Percentiles rank a stretch among this genome's conserved stretches.
These are phyloP conservation scores for Xylariaceae sp. DNA, from an alignment of 2,329 filamentous ascomycete species.

Conservation along the genomic window DNA sequence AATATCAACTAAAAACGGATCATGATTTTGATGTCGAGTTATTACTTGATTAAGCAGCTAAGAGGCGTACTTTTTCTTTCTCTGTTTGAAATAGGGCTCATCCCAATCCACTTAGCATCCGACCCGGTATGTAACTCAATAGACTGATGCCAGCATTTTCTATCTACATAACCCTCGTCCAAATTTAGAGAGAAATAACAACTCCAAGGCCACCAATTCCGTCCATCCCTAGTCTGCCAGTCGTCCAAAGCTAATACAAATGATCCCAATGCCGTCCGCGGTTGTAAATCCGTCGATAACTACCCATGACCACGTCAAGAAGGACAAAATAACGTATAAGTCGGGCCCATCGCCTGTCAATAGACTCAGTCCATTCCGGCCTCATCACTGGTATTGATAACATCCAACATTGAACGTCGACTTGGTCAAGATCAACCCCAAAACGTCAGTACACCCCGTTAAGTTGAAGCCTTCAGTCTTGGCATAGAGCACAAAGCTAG, in stretches of 20 bases:
- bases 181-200: neutral
- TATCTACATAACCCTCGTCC: neutral
- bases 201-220: neutral
- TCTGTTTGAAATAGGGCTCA: neutral
- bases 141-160: neutral
- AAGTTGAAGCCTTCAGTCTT: conserved; percentile 27
- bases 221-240: neutral
- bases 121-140: neutral
- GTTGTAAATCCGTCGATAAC: neutral
- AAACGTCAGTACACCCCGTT: conserved; percentile 33
- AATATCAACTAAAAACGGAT: conserved; percentile 43
- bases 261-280: conserved; percentile 3
- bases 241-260: neutral
- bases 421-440: conserved; percentile 33
- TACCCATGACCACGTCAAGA: neutral
- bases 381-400: conserved; percentile 39
- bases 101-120: neutral
- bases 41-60: conserved; percentile 39
- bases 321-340: neutral
- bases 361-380: neutral
- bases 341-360: neutral
- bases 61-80: no score
- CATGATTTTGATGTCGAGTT: conserved; percentile 43
- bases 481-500: conserved; percentile 29
- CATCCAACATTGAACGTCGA: conserved; percentile 31